Conservation (phyloP, 176 grass and related monocot species). For the Carex parvula region DNA sequence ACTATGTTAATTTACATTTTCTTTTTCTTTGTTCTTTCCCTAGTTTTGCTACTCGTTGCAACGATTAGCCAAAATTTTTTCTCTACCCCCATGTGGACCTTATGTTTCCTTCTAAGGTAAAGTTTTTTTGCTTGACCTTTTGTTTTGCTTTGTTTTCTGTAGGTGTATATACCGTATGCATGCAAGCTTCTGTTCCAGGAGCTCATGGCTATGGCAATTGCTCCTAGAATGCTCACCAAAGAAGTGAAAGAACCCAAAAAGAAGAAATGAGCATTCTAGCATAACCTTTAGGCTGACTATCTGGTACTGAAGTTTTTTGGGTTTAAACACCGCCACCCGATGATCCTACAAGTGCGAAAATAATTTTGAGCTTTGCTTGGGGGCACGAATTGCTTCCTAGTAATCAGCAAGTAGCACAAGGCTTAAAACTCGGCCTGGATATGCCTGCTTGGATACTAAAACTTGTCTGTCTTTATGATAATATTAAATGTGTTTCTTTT, state of each 20-base stretch:
- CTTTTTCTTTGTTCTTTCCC: neutral
- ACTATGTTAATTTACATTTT: neutral
- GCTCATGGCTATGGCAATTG: constrained; percentile 92
- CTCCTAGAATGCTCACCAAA: constrained; percentile 80
- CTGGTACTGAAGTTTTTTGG: neutral
- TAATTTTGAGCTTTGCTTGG: neutral
- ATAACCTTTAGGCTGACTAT: neutral
- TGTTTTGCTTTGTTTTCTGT: neutral
- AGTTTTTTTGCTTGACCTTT: neutral
- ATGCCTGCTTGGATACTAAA: neutral
- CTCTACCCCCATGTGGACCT: neutral
- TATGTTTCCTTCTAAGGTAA: neutral
- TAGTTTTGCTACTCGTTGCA: neutral
- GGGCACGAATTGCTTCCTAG: neutral
- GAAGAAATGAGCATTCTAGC: constrained; percentile 37
- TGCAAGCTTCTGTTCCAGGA: constrained; percentile 94
- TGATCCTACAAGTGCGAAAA: neutral
- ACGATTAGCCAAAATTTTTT: neutral
- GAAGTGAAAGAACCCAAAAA: constrained; percentile 59
- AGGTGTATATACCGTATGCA: constrained; percentile 92
- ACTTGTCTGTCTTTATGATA: neutral
- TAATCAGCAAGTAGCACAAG: neutral
- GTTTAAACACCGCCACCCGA: neutral
- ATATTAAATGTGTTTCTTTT: neutral
- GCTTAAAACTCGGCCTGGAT: neutral